Evolutionary conservation across 2,329 filamentous ascomycete genomes (phyloP), one percentile per base, ranked within the genome.

Genomic region (Colletotrichum horii): DNA sequence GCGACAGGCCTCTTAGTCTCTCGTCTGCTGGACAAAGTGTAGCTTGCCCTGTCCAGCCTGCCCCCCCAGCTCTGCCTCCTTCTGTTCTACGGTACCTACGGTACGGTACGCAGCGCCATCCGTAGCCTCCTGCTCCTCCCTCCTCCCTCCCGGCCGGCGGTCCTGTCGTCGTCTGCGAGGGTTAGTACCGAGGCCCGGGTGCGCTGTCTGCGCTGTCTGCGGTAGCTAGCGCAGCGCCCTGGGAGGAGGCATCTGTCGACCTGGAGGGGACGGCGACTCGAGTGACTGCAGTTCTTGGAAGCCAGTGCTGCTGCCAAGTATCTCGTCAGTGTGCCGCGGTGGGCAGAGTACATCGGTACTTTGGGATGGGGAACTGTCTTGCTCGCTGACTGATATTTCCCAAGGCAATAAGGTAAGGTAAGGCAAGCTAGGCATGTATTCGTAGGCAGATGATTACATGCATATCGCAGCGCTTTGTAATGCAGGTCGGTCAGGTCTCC

Each of bases 1-100:
- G 61, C 61, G 55, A 71, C 68, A 71, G 61, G 72, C n/a, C 68
- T 26, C 36, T 74, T 61, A 30, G 60, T 34, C 28, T 66, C 60
- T 60, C 24, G 22, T 48, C 34, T 61, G 58, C 67, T 30, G 64
- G 24, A 36, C 70, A 26, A 6, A 19, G 19, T 26, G 9, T 26
- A 32, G 30, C 30, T 32, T 56, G 15, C 62, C 26, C 34, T 66
- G 38, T 28, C 26, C 64, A 36, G 30, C 38, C 64, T 34, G 43
- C 38, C n/a, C 56, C 38, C n/a, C 56, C 28, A 6, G 19, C 56
- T 19, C 30, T 26, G 60, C 32, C 22, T 16, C 9, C 60, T 32
- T 38, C 60, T 64, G 28, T 24, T 24, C 28, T 34, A 8, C 19
- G 28, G 28, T 11, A 24, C 11, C 30, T 32, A 32, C 30, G 8